A percentile compares a stretch with the other conserved stretches of the same genome.
Conservation (phyloP, 768 basidiomycete genomes). For the Leccinum subtestaceum region DNA sequence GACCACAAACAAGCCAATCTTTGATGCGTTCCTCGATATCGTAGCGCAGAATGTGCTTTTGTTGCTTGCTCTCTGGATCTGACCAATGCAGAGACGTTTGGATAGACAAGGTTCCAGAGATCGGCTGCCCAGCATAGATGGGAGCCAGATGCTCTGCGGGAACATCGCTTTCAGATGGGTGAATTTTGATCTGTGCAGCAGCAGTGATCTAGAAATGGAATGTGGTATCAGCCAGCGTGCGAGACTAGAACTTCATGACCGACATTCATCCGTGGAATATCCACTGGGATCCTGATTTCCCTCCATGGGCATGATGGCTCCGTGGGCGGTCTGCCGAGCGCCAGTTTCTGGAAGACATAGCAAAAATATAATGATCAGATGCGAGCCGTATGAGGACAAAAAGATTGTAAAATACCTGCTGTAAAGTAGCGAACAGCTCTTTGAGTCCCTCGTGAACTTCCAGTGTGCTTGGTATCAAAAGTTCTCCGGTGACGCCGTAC, state of each 20-base stretch:
- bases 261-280: slow-evolving; percentile 80
- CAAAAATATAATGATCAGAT: slow-evolving; percentile 27
- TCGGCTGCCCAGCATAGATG: slow-evolving; percentile 85
- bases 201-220: slow-evolving; percentile 56
- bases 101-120: slow-evolving; percentile 65
- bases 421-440: slow-evolving; percentile 24
- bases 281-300: slow-evolving; percentile 79
- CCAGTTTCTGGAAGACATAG: slow-evolving; percentile 33
- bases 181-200: slow-evolving; percentile 49
- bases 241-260: slow-evolving; percentile 26
- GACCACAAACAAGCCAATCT: slow-evolving; percentile 89
- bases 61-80: slow-evolving; percentile 39
- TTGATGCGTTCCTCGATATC: slow-evolving; percentile 78
- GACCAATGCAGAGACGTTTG: slow-evolving; percentile 80
- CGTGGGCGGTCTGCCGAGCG: slow-evolving; percentile 39
- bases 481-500: slow-evolving; percentile 70
- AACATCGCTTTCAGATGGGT: slow-evolving; percentile 38
- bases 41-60: slow-evolving; percentile 62
- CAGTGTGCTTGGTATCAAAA: slow-evolving; percentile 47
- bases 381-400: slow-evolving; percentile 18
- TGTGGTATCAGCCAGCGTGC: slow-evolving; percentile 1
- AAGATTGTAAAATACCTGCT: slow-evolving; percentile 30
- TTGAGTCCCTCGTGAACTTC: slow-evolving; percentile 31
- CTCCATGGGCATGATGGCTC: slow-evolving; percentile 52
- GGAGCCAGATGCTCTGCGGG: slow-evolving; percentile 32